Evolutionary conservation across 2,329 filamentous ascomycete genomes (phyloP).

Genomic region (Helicocarpus griseus): DNA sequence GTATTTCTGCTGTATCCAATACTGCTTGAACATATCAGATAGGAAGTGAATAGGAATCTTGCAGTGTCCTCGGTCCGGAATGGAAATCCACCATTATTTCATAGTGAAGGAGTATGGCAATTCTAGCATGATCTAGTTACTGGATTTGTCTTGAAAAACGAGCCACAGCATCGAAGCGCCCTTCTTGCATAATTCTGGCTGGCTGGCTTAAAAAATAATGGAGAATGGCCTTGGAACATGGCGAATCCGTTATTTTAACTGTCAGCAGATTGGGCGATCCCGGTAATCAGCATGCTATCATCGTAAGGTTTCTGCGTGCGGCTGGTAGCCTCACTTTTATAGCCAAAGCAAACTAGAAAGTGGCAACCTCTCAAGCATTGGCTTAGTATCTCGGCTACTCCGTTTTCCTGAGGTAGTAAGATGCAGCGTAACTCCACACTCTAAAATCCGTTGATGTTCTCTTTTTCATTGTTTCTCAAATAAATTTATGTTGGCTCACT

Average conservation of each 20-base stretch:
- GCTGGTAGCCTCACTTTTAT: slow-evolving; percentile 3
- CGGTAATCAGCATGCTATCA: neutral
- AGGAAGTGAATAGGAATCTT: neutral
- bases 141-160: neutral
- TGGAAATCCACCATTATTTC: neutral
- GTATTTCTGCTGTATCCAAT: neutral
- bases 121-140: neutral
- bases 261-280: neutral
- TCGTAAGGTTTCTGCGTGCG: neutral
- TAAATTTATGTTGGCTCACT: neutral
- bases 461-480: neutral
- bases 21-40: neutral
- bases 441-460: no score
- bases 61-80: neutral
- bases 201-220: neutral
- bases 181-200: slow-evolving; percentile 1
- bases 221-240: neutral
- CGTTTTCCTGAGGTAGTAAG: no score
- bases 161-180: slow-evolving; percentile 3
- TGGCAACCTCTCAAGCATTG: neutral
- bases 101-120: neutral
- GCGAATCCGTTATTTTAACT: neutral
- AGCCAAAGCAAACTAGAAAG: neutral
- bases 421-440: no score
- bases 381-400: neutral